Conservation (phyloP, 345 rosid species). For the Conringia planisiliqua region DNA sequence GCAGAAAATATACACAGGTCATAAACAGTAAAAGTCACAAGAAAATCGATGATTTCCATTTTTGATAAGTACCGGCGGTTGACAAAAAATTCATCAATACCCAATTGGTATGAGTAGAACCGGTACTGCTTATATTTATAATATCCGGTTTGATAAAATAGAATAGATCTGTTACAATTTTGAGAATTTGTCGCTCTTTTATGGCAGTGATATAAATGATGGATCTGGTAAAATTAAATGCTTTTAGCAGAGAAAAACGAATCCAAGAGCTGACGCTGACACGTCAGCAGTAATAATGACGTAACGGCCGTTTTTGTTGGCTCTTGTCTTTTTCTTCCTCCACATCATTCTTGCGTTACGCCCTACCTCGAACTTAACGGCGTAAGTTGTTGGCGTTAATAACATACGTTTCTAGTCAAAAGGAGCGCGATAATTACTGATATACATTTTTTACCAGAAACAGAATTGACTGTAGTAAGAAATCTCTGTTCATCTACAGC, state of each 20-base stretch:
- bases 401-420: background rate
- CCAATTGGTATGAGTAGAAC: constrained; percentile 4
- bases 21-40: background rate
- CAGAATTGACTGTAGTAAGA: no score
- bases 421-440: background rate
- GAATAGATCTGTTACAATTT: background rate
- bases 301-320: constrained; percentile 34
- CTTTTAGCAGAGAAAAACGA: constrained; percentile 10
- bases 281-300: constrained; percentile 30
- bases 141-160: constrained; percentile 14
- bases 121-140: background rate
- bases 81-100: background rate
- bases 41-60: background rate
- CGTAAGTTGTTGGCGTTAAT: constrained; percentile 31
- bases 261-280: constrained; percentile 29
- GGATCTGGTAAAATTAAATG: constrained; percentile 31
- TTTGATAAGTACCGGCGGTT: background rate
- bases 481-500: no score
- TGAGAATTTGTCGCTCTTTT: background rate
- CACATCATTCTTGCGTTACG: constrained; percentile 13
- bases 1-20: background rate
- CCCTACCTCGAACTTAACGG: constrained; percentile 32
- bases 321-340: constrained; percentile 7
- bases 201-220: constrained; percentile 27
- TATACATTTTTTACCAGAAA: background rate